Percentiles rank a stretch among this genome's conserved stretches.
Conservation (phyloP, 2,329 filamentous ascomycete species). For the Aaosphaeria arxii region DNA sequence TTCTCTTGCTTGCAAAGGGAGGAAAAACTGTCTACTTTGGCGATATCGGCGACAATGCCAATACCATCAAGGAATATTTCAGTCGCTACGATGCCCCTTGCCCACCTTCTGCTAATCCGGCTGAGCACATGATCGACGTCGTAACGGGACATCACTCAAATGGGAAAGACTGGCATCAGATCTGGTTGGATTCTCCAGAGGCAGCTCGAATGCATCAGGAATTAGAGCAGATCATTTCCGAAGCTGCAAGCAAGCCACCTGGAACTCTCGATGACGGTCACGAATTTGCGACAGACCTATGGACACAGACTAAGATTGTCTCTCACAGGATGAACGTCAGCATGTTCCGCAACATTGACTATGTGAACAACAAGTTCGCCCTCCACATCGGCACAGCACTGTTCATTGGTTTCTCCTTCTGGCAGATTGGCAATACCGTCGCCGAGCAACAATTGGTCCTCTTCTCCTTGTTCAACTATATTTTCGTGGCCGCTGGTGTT, state of each 20-base stretch:
- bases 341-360: slow-evolving; percentile 22
- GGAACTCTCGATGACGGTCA: slow-evolving; percentile 39
- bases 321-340: slow-evolving; percentile 18
- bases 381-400: slow-evolving; percentile 22
- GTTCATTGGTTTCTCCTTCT: slow-evolving; percentile 27
- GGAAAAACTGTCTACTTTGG: slow-evolving; percentile 82
- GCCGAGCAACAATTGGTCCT: slow-evolving; percentile 42
- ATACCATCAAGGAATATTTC: slow-evolving; percentile 57
- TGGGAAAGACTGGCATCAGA: slow-evolving; percentile 33
- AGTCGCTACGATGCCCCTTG: slow-evolving; percentile 52
- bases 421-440: slow-evolving; percentile 19
- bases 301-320: slow-evolving; percentile 21
- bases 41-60: slow-evolving; percentile 70
- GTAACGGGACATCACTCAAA: slow-evolving; percentile 47
- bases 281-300: slow-evolving; percentile 27
- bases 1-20: slow-evolving; percentile 71
- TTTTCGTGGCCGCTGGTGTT: slow-evolving; percentile 40
- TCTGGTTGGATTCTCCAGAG: slow-evolving; percentile 37
- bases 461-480: slow-evolving; percentile 51
- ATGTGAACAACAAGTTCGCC: slow-evolving; percentile 23
- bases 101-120: slow-evolving; percentile 48
- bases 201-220: slow-evolving; percentile 32
- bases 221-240: slow-evolving; percentile 35
- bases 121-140: slow-evolving; percentile 79
- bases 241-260: slow-evolving; percentile 36